Base-by-base conservation (phyloP, 2,329 filamentous ascomycete species). In the Fusarium duplospermum region DNA sequence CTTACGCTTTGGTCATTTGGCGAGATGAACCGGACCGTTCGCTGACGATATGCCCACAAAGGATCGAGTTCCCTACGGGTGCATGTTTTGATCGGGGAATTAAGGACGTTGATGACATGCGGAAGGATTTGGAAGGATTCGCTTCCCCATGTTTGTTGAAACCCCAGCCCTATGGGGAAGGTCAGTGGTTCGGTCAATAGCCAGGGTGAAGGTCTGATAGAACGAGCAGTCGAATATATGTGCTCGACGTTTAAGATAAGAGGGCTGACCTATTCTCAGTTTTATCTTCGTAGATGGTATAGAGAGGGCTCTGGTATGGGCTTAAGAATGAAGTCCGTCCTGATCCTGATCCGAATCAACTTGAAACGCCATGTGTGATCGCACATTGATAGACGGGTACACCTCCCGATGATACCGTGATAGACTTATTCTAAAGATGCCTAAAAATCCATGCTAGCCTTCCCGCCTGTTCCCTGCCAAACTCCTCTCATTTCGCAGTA, bases 11-110 rank as follows among this genome's bases (percentile, higher is more conserved):
- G 52, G 29, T 11, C 22, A n/a, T 35, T 56, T 56, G 31, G 31
- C 52, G 52, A 56, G 27, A 56, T 56, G 52, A 35, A 33, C 31
- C n/a, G n/a, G n/a, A 20, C 29, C n/a, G 29, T 22, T 31, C 52
- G n/a, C 40, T 45, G 40, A 22, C 40, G 40, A 45, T 45, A 22
- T 45, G 13, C 20, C 40, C 20, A 45, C 20, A 45, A 45, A 45
- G 40, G 40, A 22, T 45, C 20, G 20, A 45, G 20, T 45, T 45
- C 40, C 40, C 40, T 45, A 45, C 20, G 40, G 40, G 40, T 45
- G 52, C 29, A 20, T 11, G 20, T 35, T 6, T 4, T 31, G 47
- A 54, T 22, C 13, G 27, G 29, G n/a, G 52, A 33, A 35, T 31
- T 33, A 56, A 33, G 52, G 52, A n/a, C 29, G 20, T 16, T 56